Base-by-base conservation (phyloP, 148 eudicot species). In the Selenicereus undatus region DNA sequence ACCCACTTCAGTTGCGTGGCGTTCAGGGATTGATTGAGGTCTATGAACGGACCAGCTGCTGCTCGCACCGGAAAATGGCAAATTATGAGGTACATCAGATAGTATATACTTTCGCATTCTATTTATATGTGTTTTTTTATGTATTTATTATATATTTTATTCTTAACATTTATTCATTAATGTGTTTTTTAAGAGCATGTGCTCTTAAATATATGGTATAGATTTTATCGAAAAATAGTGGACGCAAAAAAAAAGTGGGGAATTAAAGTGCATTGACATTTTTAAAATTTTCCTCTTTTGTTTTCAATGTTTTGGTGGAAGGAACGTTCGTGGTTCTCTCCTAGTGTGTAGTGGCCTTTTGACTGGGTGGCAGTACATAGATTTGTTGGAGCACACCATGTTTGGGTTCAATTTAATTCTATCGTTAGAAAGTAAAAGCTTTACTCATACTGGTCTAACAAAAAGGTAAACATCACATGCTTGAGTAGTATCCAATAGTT, bases 301-400 rank as follows among this genome's bases (percentile, higher is more conserved):
- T 32, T 11, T 43, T 75, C 2, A 52, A 43, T 30, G 50, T 62
- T 75, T 51, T 51, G 60, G 77, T 26, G 60, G n/a, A 51, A 52
- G 29, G 77, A 75, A 75, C 36, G 65, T 75, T 75, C 77, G 29
- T 16, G 64, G 77, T 75, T 51, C 17, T 50, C 77, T 48, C 52
- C 2, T 8, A 48, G 43, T 39, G 43, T 0, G 58, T 50, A 26
- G 77, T 13, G 77, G 36, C 22, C 32, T 43, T 73, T 73, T 32
- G 27, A 72, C 16, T 75, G 22, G 30, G 36, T 75, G 64, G 77
- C 36, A 26, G 7, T 75, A 27, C 24, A 75, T 75, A 24, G 76
- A 50, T 13, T 52, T 29, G 52, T 45, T 4, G 10, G 58, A 9
- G 11, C 10, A 22, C 26, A 20, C 18, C 52, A 20, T 73, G 17